Base-by-base conservation (phyloP, 257 asterid genomes). In the Nicotiana otophora region DNA sequence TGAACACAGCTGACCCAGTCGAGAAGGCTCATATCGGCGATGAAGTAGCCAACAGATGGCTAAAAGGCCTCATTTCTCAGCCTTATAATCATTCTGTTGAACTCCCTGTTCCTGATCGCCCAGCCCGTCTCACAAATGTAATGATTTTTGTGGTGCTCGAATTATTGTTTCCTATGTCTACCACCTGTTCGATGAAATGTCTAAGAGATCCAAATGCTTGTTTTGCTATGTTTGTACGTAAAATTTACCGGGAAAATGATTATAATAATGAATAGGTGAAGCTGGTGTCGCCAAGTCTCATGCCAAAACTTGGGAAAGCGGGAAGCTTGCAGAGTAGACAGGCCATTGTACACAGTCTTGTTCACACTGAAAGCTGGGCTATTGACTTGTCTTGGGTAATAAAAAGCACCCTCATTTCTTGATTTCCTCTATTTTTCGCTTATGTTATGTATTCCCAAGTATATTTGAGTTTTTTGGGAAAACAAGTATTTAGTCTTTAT, bases 341-440 rank as follows among this genome's bases (percentile, higher is more conserved):
- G 85, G 98, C 99, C 68, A 88, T 96, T 85, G 95, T 96, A 82
- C 98, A 96, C 58, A 96, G 99, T 81, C 99, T 96, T 76, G 98
- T 90, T 85, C 98, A 96, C 83, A 96, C 91, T 34, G 99, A 96
- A 82, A 96, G 99, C 89, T 96, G 99, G 99, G 99, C 99, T 58
- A 90, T 96, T 82, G 98, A 94, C 90, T 91, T 96, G 83, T 94
- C 99, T 70, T 96, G 99, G 99, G 98, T 95, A 90, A 9, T 39
- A 5, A n/a, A 8, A 26, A 28, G 33, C 3, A 28, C 36, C 58
- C n/a, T 55, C 68, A 39, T 77, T 60, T 23, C 77, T 10, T 64
- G 28, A 4, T 11, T 39, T 33, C 2, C 7, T 5, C 23, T 26
- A 0, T 30, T 20, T 57, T 15, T 42, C 55, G 23, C 26, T 48